A percentile compares a stretch with the other conserved stretches of the same genome.
Evolutionary conservation across 169 alveolate species (phyloP).

Genomic region (Eimeria praecox): DNA sequence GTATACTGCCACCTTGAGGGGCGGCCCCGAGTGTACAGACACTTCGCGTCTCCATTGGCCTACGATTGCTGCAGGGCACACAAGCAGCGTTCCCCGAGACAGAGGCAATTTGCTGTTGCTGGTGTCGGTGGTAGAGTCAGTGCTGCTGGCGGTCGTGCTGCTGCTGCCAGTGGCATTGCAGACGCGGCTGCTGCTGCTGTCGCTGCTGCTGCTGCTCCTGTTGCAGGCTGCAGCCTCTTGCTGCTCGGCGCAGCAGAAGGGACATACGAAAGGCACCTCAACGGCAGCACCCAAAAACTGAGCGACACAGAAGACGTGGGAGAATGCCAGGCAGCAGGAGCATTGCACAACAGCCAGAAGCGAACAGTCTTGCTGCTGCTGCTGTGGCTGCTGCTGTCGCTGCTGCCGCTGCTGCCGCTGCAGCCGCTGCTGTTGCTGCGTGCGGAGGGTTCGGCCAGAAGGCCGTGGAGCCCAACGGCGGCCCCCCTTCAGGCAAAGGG

Average conservation of each 20-base stretch:
- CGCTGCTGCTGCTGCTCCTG: neutral
- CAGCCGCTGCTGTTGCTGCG: slow-evolving; percentile 20
- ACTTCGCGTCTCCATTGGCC: slow-evolving; percentile 84
- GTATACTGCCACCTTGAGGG: slow-evolving; percentile 50
- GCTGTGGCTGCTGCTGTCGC: neutral
- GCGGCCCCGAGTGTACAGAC: slow-evolving; percentile 14
- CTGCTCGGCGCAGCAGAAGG: slow-evolving; percentile 54
- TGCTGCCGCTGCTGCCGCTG: neutral
- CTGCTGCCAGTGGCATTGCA: neutral
- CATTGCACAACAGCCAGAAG: slow-evolving; percentile 70
- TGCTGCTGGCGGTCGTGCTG: neutral
- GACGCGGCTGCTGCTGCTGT: slow-evolving; percentile 43
- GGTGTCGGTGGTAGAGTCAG: neutral
- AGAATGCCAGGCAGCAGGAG: slow-evolving; percentile 6
- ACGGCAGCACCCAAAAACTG: neutral
- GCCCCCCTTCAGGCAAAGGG: slow-evolving; percentile 2
- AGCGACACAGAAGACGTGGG: slow-evolving; percentile 65
- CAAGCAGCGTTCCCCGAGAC: slow-evolving; percentile 76
- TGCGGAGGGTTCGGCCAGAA: neutral
- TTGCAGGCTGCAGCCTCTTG: neutral
- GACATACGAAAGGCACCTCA: slow-evolving; percentile 21
- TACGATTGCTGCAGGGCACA: slow-evolving; percentile 81
- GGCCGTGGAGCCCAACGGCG: slow-evolving; percentile 20
- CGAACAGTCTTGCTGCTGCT: neutral
- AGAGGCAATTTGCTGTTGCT: slow-evolving; percentile 28